A percentile compares a stretch with the other conserved stretches of the same genome.
These are phyloP conservation scores for Ustilago hordei DNA, from an alignment of 1,284 basidiomycete genomes.

Conservation along the genomic window DNA sequence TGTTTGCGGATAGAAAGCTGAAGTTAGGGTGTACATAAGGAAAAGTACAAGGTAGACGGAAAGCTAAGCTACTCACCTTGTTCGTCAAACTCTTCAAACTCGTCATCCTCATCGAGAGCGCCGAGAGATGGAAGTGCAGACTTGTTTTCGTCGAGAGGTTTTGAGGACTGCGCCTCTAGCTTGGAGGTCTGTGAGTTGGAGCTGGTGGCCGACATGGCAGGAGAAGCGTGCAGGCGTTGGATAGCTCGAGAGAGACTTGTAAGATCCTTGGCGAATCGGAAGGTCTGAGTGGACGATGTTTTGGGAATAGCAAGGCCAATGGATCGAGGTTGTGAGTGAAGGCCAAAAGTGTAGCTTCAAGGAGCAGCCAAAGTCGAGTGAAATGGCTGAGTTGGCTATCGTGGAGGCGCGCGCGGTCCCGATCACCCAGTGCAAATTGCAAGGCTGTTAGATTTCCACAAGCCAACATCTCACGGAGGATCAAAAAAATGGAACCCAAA, in stretches of 20 bases:
- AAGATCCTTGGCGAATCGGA: not conserved
- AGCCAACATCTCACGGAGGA: not conserved
- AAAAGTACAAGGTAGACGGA: not conserved
- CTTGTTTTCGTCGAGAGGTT: conserved; percentile 23
- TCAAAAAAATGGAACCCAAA: not conserved
- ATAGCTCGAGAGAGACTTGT: not conserved
- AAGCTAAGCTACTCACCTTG: conserved; percentile 55
- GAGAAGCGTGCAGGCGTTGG: not conserved
- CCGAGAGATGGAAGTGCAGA: conserved; percentile 60
- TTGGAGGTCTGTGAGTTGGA: conserved; percentile 35
- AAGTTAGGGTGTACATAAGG: not conserved
- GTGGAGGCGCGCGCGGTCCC: conserved; percentile 33
- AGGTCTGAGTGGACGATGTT: not conserved
- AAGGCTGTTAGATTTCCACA: conserved; percentile 2
- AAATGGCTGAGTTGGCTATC: not conserved
- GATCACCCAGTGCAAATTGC: conserved; percentile 22
- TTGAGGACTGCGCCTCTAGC: conserved; percentile 36
- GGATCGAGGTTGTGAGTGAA: not conserved
- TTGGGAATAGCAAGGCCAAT: not conserved
- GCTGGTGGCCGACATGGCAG: conserved; percentile 40
- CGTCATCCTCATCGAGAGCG: conserved; percentile 68
- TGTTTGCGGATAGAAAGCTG: conserved; percentile 65
- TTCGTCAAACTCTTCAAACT: conserved; percentile 68
- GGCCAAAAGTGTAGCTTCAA: conserved; percentile 19
- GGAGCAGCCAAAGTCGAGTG: conserved; percentile 24